Evolutionary conservation across 352 stramenopile genomes (phyloP).

Genomic region (Pythium monospermum): DNA sequence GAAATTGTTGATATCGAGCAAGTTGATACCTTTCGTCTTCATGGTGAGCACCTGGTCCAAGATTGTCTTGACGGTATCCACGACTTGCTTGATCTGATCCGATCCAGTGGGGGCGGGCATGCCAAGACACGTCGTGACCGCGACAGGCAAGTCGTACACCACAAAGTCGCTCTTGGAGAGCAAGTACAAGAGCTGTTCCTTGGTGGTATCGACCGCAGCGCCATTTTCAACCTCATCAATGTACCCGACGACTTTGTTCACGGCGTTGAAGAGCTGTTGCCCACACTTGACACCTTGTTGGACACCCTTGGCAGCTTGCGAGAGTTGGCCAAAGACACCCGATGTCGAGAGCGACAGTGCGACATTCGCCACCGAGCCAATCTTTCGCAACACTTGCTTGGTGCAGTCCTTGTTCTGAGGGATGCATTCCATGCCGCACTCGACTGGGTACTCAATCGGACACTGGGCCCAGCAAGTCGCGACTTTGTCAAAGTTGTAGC

Average conservation of each 20-base stretch:
- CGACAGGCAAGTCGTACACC: slow-evolving; percentile 42
- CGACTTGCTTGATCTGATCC: slow-evolving; percentile 33
- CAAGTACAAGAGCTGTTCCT: slow-evolving; percentile 44
- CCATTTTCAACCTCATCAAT: slow-evolving; percentile 14
- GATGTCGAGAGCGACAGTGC: slow-evolving; percentile 32
- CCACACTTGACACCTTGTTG: slow-evolving; percentile 21
- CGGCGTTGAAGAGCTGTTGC: slow-evolving; percentile 16
- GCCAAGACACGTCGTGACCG: slow-evolving; percentile 43
- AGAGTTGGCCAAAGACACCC: slow-evolving; percentile 34
- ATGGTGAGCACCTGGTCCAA: slow-evolving; percentile 32
- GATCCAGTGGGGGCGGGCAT: slow-evolving; percentile 21
- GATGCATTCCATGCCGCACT: slow-evolving; percentile 55
- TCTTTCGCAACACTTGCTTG: slow-evolving; percentile 38
- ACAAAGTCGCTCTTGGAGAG: slow-evolving; percentile 55
- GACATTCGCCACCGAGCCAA: slow-evolving; percentile 33
- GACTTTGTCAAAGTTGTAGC: slow-evolving; percentile 44
- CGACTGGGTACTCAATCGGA: slow-evolving; percentile 45
- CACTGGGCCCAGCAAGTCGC: slow-evolving; percentile 56
- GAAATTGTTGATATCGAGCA: slow-evolving; percentile 15
- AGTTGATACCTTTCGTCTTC: slow-evolving; percentile 8
- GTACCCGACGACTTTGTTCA: slow-evolving; percentile 7
- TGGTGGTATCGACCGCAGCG: slow-evolving; percentile 27
- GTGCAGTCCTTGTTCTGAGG: slow-evolving; percentile 55
- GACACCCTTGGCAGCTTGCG: slow-evolving; percentile 13
- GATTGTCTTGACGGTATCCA: slow-evolving; percentile 29